Evolutionary conservation across 1,284 basidiomycete genomes (phyloP).

Genomic region (Ceratobasidium sp.): DNA sequence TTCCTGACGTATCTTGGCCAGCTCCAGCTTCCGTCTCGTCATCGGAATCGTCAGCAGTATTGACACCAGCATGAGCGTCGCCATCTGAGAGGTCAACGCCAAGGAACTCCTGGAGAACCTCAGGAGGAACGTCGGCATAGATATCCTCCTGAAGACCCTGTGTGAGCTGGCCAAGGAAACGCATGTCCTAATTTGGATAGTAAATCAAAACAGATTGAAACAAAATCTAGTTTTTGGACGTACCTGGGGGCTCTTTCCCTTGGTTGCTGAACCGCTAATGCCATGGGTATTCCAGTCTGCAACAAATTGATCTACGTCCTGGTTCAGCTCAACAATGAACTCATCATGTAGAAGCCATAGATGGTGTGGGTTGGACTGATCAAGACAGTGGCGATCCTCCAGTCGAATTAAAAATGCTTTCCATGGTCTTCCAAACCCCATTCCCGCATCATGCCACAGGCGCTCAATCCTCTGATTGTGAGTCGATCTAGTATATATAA

Average conservation of each 20-base stretch:
- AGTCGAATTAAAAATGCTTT: background rate
- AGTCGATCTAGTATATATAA: background rate
- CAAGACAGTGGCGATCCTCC: background rate
- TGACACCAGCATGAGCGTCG: background rate
- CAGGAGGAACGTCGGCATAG: background rate
- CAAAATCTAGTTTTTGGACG: background rate
- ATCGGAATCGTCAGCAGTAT: too few species aligned
- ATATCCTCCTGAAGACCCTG: background rate
- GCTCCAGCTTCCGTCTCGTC: background rate
- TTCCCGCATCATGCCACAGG: background rate
- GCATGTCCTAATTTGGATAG: background rate
- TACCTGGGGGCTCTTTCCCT: background rate
- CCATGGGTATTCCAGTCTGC: background rate
- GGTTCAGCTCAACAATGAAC: background rate
- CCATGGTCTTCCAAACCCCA: background rate
- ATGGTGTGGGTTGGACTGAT: background rate
- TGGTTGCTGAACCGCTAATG: background rate
- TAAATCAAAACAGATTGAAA: too few species aligned
- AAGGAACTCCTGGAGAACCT: background rate
- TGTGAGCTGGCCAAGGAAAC: too few species aligned
- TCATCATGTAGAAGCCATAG: background rate
- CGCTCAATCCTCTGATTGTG: background rate
- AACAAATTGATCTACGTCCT: background rate
- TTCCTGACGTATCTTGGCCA: constrained; percentile 55
- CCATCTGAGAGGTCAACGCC: too few species aligned